Evolutionary conservation across 306 rosid species (phyloP).

Genomic region (Betula pendula): DNA sequence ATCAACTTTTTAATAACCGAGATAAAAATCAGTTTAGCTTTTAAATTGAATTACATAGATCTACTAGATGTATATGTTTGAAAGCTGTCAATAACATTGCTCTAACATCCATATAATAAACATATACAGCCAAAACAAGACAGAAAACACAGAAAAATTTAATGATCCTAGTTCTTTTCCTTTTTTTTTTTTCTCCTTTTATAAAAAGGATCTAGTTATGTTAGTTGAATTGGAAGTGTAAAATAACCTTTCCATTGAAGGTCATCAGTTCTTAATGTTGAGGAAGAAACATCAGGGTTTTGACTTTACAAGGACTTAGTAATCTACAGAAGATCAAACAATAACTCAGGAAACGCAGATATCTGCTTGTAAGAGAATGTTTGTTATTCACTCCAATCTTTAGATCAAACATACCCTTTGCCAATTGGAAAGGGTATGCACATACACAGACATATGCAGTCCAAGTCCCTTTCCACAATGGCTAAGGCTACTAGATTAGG

Average conservation of each 20-base stretch:
- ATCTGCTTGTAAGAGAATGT: no score
- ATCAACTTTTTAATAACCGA: not conserved
- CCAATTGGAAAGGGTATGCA: no score
- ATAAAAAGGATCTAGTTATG: no score
- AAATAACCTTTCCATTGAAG: not conserved
- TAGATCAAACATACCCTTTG: no score
- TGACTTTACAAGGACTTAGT: not conserved
- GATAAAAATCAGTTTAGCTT: not conserved
- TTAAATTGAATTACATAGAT: not conserved
- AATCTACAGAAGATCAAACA: not conserved
- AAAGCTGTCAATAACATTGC: not conserved
- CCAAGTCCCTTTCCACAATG: no score
- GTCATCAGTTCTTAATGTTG: not conserved
- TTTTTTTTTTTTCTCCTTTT: not conserved
- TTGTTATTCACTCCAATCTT: no score
- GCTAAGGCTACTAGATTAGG: no score
- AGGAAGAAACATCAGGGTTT: not conserved
- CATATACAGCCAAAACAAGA: not conserved
- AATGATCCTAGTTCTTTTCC: not conserved
- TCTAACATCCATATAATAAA: not conserved
- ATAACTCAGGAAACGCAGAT: not conserved
- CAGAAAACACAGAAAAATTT: not conserved
- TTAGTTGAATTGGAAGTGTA: not conserved
- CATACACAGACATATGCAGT: no score
- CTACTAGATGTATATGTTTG: not conserved